Conservation (phyloP, 2,329 filamentous ascomycete genomes). For the Aureobasidium musti region DNA sequence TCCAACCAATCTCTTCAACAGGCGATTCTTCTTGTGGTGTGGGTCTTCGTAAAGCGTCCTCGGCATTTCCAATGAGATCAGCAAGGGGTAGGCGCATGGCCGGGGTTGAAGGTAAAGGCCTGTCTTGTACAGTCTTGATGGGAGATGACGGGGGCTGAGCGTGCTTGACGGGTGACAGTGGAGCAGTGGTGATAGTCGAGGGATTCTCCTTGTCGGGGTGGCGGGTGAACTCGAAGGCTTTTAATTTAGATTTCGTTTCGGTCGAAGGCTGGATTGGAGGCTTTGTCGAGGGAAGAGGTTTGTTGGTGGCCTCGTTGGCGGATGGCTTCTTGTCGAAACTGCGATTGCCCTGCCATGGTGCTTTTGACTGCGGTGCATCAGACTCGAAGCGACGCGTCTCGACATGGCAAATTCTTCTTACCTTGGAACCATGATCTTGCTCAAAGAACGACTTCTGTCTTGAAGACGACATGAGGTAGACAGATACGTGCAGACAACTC, state of each 20-base stretch:
- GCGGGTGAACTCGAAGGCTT: slow-evolving; percentile 55
- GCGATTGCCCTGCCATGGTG: slow-evolving; percentile 31
- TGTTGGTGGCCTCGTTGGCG: slow-evolving; percentile 15
- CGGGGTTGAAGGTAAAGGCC: slow-evolving; percentile 58
- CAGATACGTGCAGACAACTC: background rate
- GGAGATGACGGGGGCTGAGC: slow-evolving; percentile 27
- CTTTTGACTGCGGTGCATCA: slow-evolving; percentile 28
- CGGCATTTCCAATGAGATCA: slow-evolving; percentile 62
- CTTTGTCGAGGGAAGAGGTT: slow-evolving; percentile 35
- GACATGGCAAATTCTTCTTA: slow-evolving; percentile 33
- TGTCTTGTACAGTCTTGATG: slow-evolving; percentile 36
- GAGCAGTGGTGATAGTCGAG: background rate
- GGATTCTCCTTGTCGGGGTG: slow-evolving; percentile 30
- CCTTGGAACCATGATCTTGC: slow-evolving; percentile 48
- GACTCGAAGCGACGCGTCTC: background rate
- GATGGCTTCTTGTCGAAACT: slow-evolving; percentile 34
- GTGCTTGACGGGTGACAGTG: slow-evolving; percentile 23
- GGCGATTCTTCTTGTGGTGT: slow-evolving; percentile 56
- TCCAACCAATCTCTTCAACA: slow-evolving; percentile 63
- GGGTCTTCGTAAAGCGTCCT: slow-evolving; percentile 54
- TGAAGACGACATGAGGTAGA: slow-evolving; percentile 48
- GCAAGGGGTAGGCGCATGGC: slow-evolving; percentile 60
- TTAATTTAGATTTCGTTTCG: slow-evolving; percentile 57
- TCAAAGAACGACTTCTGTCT: slow-evolving; percentile 57
- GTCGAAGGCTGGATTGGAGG: slow-evolving; percentile 54